Evolutionary conservation across 306 rosid species (phyloP).

Genomic region (Cicer bijugum): DNA sequence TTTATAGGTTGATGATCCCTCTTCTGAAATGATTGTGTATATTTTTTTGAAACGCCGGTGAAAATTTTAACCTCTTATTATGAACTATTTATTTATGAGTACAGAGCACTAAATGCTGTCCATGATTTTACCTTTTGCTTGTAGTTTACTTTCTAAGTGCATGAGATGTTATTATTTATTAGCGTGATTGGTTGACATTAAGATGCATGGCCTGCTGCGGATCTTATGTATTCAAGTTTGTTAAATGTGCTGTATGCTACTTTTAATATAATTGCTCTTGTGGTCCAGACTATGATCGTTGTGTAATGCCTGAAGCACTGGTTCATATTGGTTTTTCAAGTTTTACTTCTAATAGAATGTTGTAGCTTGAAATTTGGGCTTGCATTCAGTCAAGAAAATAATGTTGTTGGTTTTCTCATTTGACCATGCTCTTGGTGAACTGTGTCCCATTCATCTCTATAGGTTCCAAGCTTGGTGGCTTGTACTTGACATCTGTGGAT

Average conservation of each 20-base stretch:
- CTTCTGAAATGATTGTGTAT: neutral
- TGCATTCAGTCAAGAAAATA: neutral
- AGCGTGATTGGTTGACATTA: conserved; percentile 8
- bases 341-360: neutral
- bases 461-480: conserved; percentile 2
- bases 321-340: conserved; percentile 4
- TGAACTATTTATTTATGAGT: conserved; percentile 4
- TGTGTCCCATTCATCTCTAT: neutral
- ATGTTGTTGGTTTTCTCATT: neutral
- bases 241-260: neutral
- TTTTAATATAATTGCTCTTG: conserved; percentile 4
- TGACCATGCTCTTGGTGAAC: conserved; percentile 7
- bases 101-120: neutral
- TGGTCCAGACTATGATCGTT: neutral
- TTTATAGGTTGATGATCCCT: conserved; percentile 16
- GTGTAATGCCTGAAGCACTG: conserved; percentile 2
- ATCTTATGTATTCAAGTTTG: neutral
- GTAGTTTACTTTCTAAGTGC: conserved; percentile 31
- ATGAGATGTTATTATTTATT: conserved; percentile 20
- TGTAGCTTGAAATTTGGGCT: conserved; percentile 10
- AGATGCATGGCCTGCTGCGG: neutral
- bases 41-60: neutral
- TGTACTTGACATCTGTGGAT: neutral
- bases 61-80: neutral
- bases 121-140: conserved; percentile 20